Percentiles rank a stretch among this genome's conserved stretches.
These are phyloP conservation scores for Podila epicladia DNA, from an alignment of 192 early-diverging fungal genomes.

Conservation along the genomic window DNA sequence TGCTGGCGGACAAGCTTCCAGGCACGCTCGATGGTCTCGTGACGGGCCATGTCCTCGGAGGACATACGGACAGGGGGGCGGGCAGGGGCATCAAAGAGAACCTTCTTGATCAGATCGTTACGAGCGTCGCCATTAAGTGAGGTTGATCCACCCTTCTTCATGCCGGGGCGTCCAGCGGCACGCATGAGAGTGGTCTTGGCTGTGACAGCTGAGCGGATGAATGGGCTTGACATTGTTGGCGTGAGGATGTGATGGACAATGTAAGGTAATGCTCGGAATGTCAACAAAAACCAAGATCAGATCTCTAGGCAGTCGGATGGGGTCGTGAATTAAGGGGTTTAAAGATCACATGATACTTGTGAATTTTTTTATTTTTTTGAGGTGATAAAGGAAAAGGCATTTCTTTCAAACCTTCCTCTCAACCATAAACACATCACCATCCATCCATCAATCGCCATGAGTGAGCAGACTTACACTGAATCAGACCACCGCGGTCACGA, in stretches of 20 bases:
- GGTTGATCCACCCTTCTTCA: slow-evolving; percentile 28
- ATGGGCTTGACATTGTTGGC: slow-evolving; percentile 39
- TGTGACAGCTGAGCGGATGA: slow-evolving; percentile 26
- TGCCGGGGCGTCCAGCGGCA: slow-evolving; percentile 16
- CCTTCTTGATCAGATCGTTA: slow-evolving; percentile 76
- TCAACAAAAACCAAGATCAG: background rate
- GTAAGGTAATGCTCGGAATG: background rate
- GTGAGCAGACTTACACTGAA: slow-evolving; percentile 41
- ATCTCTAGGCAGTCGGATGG: too few species aligned
- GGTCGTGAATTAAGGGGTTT: too few species aligned
- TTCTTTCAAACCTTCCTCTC: background rate
- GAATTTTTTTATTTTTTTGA: background rate
- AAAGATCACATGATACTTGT: background rate
- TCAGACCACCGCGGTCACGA: slow-evolving; percentile 33
- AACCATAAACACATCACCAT: background rate
- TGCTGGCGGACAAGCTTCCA: slow-evolving; percentile 65
- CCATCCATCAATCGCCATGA: slow-evolving; percentile 14
- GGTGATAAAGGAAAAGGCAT: background rate
- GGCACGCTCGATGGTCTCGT: slow-evolving; percentile 79
- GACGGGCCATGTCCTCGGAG: slow-evolving; percentile 67
- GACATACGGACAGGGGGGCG: slow-evolving; percentile 56
- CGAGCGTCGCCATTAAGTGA: slow-evolving; percentile 63
- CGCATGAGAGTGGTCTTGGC: slow-evolving; percentile 37
- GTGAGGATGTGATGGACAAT: background rate
- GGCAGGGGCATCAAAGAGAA: slow-evolving; percentile 68